phyloP scores from a whole-genome alignment of 78 protist species.

The Neovahlkampfia damariscottae region DNA sequence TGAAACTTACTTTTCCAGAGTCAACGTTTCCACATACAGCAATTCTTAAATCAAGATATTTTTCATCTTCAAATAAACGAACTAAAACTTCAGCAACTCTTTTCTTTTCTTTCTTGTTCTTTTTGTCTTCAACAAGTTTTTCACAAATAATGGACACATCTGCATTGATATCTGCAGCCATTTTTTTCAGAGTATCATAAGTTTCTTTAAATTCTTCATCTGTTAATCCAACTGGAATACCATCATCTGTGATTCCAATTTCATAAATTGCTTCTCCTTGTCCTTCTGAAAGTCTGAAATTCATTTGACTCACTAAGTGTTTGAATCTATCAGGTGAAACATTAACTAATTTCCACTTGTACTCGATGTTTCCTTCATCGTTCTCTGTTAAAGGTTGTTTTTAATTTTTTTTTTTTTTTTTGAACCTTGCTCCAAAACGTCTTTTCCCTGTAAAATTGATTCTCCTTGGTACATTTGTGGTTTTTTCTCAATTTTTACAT shows the following conservation, averaged over 20 bases:
- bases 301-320: conserved; percentile 50
- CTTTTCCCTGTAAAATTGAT: no score
- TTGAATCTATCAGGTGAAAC: conserved; percentile 10
- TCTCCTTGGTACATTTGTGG: background rate
- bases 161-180: conserved; percentile 11
- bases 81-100: conserved; percentile 43
- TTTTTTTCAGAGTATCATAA: conserved; percentile 21
- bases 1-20: no score
- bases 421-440: background rate
- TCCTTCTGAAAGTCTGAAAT: conserved; percentile 48
- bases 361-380: conserved; percentile 46
- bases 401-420: background rate
- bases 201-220: conserved; percentile 15
- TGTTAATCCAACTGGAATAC: conserved; percentile 20
- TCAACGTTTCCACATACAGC: conserved; percentile 74
- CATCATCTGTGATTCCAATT: conserved; percentile 72
- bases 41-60: conserved; percentile 43
- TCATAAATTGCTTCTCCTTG: conserved; percentile 75
- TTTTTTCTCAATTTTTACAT: background rate
- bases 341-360: conserved; percentile 25
- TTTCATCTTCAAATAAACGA: conserved; percentile 32
- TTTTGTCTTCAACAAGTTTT: background rate
- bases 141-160: background rate
- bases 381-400: conserved; percentile 13
- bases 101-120: background rate